Evolutionary conservation across 2,329 filamentous ascomycete genomes (phyloP), one percentile per base, ranked within the genome.

Genomic region (Fusarium sp.): DNA sequence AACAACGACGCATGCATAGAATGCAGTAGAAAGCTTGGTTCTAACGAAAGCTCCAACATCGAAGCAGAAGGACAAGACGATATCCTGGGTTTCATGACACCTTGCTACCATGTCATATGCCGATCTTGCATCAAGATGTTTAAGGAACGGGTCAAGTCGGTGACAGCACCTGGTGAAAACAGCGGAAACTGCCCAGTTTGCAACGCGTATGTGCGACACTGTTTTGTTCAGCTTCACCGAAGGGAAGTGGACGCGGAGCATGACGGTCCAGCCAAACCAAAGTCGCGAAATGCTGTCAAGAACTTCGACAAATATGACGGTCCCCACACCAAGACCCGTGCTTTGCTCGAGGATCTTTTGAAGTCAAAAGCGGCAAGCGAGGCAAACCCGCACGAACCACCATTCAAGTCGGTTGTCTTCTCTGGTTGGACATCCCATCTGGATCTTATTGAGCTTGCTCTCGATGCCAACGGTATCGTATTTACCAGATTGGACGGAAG

Each of bases 341-440:
- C 93, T 3, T 84, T 99, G 4, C 77, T 99, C 1, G 84, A 90
- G n/a, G 90, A 93, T 67, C 86, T 99, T 10, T 80, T 92, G 2
- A 83, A 85, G 53, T 88, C 89, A 54, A 88, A 89, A 61, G 83
- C 84, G 1, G 88, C 91, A 76, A 93, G 89, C 64, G 85, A 86
- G 40, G 82, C 82, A 0, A 83, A 88, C 12, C 88, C 89, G 0
- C 82, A 87, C 13, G 88, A 94, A 75, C 87, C 89, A 1, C 94
- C 94, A 0, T 92, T 93, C 81, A 98, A 97, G 79, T 96, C 93
- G 27, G 94, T 99, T 16, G 90, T 99, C 9, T 98, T 98, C 80
- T 97, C 94, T 0, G 91, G 91, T n/a, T 98, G 96, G 94, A 98
- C 96, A 0, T 91, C 92, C 0, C 94, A 98, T 77, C 88, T 99